Evolutionary conservation across 805 yeast genomes (phyloP).

Genomic region (Saccharomyces mikatae): DNA sequence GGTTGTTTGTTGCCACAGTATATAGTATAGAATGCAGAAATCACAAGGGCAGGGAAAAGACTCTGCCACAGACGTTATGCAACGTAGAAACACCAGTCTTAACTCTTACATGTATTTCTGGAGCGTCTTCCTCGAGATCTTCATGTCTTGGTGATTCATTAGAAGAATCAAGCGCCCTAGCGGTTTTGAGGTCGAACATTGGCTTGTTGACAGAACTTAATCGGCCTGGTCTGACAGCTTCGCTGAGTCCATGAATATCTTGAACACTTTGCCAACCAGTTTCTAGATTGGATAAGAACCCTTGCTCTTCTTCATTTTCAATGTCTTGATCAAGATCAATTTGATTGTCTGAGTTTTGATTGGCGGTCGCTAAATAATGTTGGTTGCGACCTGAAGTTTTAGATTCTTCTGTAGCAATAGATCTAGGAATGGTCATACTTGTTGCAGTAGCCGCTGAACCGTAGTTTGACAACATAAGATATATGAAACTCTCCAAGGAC

Average conservation of each 20-base stretch:
- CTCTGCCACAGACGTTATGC: constrained; percentile 36
- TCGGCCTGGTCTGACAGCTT: neutral
- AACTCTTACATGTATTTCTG: constrained; percentile 36
- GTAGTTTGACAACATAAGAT: constrained; percentile 29
- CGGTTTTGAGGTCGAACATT: constrained; percentile 1
- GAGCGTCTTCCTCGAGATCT: constrained; percentile 9
- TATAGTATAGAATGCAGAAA: neutral
- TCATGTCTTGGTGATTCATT: neutral
- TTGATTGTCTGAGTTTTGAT: constrained; percentile 1
- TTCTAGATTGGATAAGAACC: constrained; percentile 6
- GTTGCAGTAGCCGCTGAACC: constrained; percentile 2
- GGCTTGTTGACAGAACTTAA: constrained; percentile 3
- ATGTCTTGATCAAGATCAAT: neutral
- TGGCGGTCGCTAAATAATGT: neutral
- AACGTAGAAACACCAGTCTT: constrained; percentile 35
- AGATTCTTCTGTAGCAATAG: neutral
- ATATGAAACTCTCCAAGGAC: constrained; percentile 47
- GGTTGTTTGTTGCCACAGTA: neutral
- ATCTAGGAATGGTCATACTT: neutral
- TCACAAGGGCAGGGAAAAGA: constrained; percentile 20
- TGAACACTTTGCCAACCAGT: constrained; percentile 28
- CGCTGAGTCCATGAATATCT: constrained; percentile 24
- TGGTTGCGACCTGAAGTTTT: neutral
- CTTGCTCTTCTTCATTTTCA: constrained; percentile 3
- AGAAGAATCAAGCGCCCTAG: neutral